Base-by-base conservation (phyloP, 2,329 filamentous ascomycete species). In the Huntiella decipiens region DNA sequence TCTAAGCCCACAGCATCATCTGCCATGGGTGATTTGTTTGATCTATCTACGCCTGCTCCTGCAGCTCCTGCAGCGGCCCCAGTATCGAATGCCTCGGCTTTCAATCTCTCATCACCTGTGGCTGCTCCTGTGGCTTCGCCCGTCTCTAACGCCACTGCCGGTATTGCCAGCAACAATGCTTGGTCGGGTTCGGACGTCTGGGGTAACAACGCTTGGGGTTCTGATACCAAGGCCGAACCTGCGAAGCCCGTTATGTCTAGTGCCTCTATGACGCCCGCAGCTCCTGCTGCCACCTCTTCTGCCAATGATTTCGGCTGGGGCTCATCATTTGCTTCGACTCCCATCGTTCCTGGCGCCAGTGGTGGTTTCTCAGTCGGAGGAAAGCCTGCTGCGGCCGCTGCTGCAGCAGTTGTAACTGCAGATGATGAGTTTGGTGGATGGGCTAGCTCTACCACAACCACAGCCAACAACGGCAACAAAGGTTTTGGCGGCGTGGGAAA, bases 391-490 rank as follows among this genome's bases (percentile, higher is more conserved):
- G 72, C 67, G 45, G 57, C 66, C 46, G 64, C 67, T 36, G 77
- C 83, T 17, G 79, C 80, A 55, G 35, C 40, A 7, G 40, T 39
- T 33, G 82, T 94, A 2, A 71, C 82, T 33, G 81, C 83, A 0
- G 88, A 96, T 55, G 88, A 96, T 61, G 88, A 96, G 57, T 96
- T 95, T 64, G 88, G 88, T 15, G 87, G 88, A 10, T 96, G 88
- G 88, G 77, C 83, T 41, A 92, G 84, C 69, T 64, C 79, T 72
- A 56, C 71, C 53, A 56, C 65, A 15, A 58, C 58, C 38, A 60
- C 59, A 42, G 57, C 62, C 22, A 11, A 62, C 69, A 32, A 63
- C 70, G 19, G 73, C 11, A 44, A 38, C 36, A 46, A 47, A 42
- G 34, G 48, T 10, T 74, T 79, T 53, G 77, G 73, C 15, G 74